Base-by-base conservation (phyloP, 2,329 filamentous ascomycete species). In the Corinectria fuckeliana region DNA sequence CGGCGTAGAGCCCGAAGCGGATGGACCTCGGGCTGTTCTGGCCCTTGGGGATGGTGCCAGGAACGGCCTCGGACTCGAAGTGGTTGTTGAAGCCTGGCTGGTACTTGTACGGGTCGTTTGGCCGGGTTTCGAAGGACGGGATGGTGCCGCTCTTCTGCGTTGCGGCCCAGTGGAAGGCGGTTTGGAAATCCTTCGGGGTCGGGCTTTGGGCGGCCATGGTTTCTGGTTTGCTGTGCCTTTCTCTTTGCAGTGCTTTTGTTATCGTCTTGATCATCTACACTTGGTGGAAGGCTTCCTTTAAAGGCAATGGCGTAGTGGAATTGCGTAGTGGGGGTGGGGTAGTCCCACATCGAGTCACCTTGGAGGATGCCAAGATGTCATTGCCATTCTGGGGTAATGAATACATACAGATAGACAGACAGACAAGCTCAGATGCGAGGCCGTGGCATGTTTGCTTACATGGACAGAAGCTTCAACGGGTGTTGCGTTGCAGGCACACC, bases 121-220 rank as follows among this genome's bases (percentile, higher is more conserved):
- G 56, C 1, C 67, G 63, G 5, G 77, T 81, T 13, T 73, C 77
- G 65, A 86, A 86, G 1, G 82, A 82, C 14, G 82, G 83, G 41
- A 85, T 79, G 0, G 75, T 68, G 1, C 80, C 83, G 72, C 85
- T 78, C 68, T 85, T 78, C 66, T 86, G 84, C 18, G 83, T 85
- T 64, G 84, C 81, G 1, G 83, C 83, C 84, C 84, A 86, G 68
- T 82, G 80, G 65, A 82, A 82, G 65, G 81, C 79, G 48, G 80
- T 78, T 56, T 82, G 79, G 63, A 81, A 82, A 58, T 82, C 78
- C 49, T 70, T 39, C 16, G 49, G 32, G 14, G 54, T 50, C 5
- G 50, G 44, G 6, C 14, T 23, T 54, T 55, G 16, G 3, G 38
- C 25, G 18, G 50, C 32, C 59, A 62, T 59, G 26, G 13, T 51